phyloP scores from a whole-genome alignment of 106 monocot genomes.

The Platanthera zijinensis region DNA sequence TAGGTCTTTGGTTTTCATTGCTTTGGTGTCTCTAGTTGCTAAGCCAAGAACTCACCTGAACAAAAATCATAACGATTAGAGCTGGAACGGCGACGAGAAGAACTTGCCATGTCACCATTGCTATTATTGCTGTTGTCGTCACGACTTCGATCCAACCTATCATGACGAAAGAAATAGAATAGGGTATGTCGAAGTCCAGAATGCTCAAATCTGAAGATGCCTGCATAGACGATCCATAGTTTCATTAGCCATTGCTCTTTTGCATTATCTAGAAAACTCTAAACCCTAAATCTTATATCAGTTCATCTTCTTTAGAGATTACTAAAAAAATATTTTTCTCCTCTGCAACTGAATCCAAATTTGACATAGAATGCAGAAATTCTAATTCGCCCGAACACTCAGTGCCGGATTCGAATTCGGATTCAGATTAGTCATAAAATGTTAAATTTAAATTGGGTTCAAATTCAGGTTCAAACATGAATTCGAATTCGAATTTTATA shows the following conservation, averaged over 20 bases:
- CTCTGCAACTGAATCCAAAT: no score
- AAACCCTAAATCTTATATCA: neutral
- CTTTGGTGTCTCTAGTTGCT: neutral
- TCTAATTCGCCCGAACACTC: no score
- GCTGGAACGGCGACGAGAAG: constrained; percentile 52
- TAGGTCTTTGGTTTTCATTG: no score
- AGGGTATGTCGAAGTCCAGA: constrained; percentile 67
- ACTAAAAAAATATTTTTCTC: no score
- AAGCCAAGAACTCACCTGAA: constrained; percentile 36
- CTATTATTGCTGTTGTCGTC: constrained; percentile 31
- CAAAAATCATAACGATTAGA: constrained; percentile 14
- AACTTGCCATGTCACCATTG: constrained; percentile 60
- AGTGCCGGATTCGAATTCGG: no score
- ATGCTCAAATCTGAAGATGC: constrained; percentile 67
- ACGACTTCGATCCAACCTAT: constrained; percentile 35
- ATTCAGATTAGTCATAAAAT: no score
- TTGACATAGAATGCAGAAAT: no score
- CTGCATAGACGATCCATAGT: constrained; percentile 25
- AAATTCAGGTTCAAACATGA: no score
- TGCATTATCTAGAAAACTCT: neutral
- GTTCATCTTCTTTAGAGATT: neutral
- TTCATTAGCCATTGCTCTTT: neutral
- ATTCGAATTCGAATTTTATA: no score
- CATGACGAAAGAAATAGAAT: constrained; percentile 32
- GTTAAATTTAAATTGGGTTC: no score